These are phyloP conservation scores for Diaporthe sp. DNA, from an alignment of 2,329 filamentous ascomycete species.

Conservation along the genomic window DNA sequence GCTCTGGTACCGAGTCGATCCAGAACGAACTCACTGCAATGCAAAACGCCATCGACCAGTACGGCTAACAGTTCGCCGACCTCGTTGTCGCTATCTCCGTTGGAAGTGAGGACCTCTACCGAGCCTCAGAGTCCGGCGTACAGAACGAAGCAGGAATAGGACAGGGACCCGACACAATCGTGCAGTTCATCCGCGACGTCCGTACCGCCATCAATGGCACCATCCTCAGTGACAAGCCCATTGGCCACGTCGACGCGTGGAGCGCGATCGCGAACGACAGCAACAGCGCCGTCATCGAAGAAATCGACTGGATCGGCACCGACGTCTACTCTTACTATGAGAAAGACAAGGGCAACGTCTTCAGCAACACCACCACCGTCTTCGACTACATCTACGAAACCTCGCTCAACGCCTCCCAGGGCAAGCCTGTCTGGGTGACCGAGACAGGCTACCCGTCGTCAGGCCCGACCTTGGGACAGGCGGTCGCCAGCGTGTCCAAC, in stretches of 20 bases:
- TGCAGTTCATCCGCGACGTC: neutral
- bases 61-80: neutral
- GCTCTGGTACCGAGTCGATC: neutral
- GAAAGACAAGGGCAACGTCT: slow-evolving; percentile 62
- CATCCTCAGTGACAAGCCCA: slow-evolving; percentile 62
- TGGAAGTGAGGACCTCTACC: neutral
- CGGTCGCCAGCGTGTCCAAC: slow-evolving; percentile 49
- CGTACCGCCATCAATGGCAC: neutral
- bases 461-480: neutral
- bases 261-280: slow-evolving; percentile 68
- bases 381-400: slow-evolving; percentile 62
- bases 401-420: slow-evolving; percentile 52
- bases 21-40: neutral
- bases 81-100: neutral
- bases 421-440: neutral
- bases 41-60: neutral
- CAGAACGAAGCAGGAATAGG: neutral
- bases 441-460: neutral
- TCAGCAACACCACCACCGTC: slow-evolving; percentile 63
- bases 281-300: slow-evolving; percentile 69
- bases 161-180: neutral
- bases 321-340: slow-evolving; percentile 77
- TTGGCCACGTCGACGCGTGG: slow-evolving; percentile 77
- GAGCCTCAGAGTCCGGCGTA: neutral
- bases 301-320: slow-evolving; percentile 72